A percentile compares a stretch with the other conserved stretches of the same genome.
Conservation (phyloP, 192 early-diverging fungal genomes). For the Coemansia sp. region DNA sequence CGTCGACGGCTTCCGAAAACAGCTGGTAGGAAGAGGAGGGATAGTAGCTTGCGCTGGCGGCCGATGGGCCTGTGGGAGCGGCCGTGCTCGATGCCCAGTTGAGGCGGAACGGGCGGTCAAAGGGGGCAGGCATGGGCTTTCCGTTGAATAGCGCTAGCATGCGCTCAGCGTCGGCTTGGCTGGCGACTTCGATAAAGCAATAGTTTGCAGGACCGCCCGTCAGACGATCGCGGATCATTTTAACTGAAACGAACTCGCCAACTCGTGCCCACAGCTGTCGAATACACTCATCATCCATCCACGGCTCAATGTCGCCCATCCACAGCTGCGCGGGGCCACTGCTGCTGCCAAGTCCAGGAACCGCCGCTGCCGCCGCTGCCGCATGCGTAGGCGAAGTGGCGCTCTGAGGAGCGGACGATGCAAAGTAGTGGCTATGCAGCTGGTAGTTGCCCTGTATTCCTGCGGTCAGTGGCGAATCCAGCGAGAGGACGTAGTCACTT, state of each 20-base stretch:
- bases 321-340: slow-evolving; percentile 52
- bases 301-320: slow-evolving; percentile 96
- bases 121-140: slow-evolving; percentile 73
- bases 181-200: slow-evolving; percentile 88
- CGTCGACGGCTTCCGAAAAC: background rate
- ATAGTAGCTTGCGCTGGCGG: background rate
- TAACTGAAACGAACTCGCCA: slow-evolving; percentile 85
- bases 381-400: slow-evolving; percentile 6
- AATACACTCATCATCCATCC: slow-evolving; percentile 97
- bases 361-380: background rate
- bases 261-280: slow-evolving; percentile 78
- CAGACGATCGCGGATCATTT: slow-evolving; percentile 91
- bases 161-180: slow-evolving; percentile 63
- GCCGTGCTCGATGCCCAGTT: slow-evolving; percentile 94
- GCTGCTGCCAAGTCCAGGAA: background rate
- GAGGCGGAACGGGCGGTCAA: slow-evolving; percentile 75
- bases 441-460: background rate
- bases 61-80: slow-evolving; percentile 15
- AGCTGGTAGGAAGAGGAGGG: background rate
- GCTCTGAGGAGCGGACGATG: background rate
- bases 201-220: slow-evolving; percentile 80
- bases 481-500: background rate
- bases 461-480: background rate
- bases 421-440: slow-evolving; percentile 11
- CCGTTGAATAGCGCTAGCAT: slow-evolving; percentile 75